A percentile compares a stretch with the other conserved stretches of the same genome.
Evolutionary conservation across 2,329 filamentous ascomycete species (phyloP).

Genomic region (Fusarium verrucosum): DNA sequence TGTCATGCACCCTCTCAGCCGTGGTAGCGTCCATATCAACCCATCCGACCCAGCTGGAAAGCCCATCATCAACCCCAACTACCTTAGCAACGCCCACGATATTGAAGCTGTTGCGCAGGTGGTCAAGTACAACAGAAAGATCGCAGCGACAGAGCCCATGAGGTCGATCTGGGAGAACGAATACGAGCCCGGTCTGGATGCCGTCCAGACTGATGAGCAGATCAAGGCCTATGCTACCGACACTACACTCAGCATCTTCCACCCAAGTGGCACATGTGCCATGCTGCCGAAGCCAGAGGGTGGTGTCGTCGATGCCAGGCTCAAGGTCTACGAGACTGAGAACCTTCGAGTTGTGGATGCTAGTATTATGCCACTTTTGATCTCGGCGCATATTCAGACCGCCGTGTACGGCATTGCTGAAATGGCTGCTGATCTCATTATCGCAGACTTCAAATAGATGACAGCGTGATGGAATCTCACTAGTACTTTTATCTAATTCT

Average conservation of each 20-base stretch:
- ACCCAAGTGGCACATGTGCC: slow-evolving; percentile 56
- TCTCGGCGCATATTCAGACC: slow-evolving; percentile 59
- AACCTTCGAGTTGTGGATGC: slow-evolving; percentile 61
- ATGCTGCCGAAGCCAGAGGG: slow-evolving; percentile 58
- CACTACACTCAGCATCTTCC: slow-evolving; percentile 43
- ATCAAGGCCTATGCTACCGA: slow-evolving; percentile 24
- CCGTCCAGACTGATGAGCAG: slow-evolving; percentile 30
- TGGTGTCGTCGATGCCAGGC: slow-evolving; percentile 55
- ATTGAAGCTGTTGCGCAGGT: slow-evolving; percentile 47
- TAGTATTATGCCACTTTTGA: slow-evolving; percentile 59
- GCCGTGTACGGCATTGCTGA: slow-evolving; percentile 64
- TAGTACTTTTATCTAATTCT: too few species aligned
- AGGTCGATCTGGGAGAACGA: slow-evolving; percentile 46
- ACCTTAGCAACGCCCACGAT: slow-evolving; percentile 43
- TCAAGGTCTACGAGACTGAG: slow-evolving; percentile 59
- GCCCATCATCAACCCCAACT: slow-evolving; percentile 40
- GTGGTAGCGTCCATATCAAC: slow-evolving; percentile 38
- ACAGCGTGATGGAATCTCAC: too few species aligned
- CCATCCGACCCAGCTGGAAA: slow-evolving; percentile 26
- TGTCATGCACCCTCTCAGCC: slow-evolving; percentile 67
- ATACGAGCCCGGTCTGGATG: slow-evolving; percentile 45
- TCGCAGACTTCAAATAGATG: slow-evolving; percentile 12
- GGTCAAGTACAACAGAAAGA: slow-evolving; percentile 46
- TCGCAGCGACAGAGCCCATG: slow-evolving; percentile 48
- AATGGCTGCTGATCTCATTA: slow-evolving; percentile 50